Evolutionary conservation across 495 filamentous ascomycete genomes (phyloP).

Genomic region (Aspergillus funiculosus): DNA sequence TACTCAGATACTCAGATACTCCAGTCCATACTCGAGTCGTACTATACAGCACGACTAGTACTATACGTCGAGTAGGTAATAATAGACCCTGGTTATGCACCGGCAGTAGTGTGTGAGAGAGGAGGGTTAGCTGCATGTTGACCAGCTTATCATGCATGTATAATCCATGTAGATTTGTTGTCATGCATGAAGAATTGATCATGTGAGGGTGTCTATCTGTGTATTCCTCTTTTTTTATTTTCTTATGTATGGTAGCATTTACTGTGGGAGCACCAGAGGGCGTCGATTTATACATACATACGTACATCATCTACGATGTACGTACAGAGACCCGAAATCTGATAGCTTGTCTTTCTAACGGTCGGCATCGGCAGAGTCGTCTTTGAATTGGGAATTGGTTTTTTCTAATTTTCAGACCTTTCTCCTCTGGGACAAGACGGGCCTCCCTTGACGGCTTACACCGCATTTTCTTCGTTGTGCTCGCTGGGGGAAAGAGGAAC

Average conservation of each 20-base stretch:
- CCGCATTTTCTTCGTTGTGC: conserved; percentile 18
- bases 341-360: no score
- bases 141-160: conserved; percentile 14
- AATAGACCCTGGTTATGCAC: conserved; percentile 2
- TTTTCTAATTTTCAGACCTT: neutral
- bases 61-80: neutral
- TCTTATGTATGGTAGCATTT: no score
- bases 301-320: no score
- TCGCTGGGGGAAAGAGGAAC: conserved; percentile 5
- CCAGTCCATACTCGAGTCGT: no score
- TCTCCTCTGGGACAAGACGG: neutral
- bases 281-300: no score
- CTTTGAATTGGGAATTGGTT: neutral
- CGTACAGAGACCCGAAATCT: no score
- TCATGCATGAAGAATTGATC: conserved; percentile 40
- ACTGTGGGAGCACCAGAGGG: no score
- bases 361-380: no score
- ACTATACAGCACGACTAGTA: no score
- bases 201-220: conserved; percentile 29
- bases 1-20: conserved; percentile 3
- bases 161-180: conserved; percentile 18
- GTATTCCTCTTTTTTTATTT: conserved; percentile 1
- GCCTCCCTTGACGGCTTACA: conserved; percentile 7
- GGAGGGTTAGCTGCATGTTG: conserved; percentile 7
- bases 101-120: conserved; percentile 8